Base-by-base conservation (phyloP, 768 basidiomycete genomes). In the Xanthoconium purpureum region DNA sequence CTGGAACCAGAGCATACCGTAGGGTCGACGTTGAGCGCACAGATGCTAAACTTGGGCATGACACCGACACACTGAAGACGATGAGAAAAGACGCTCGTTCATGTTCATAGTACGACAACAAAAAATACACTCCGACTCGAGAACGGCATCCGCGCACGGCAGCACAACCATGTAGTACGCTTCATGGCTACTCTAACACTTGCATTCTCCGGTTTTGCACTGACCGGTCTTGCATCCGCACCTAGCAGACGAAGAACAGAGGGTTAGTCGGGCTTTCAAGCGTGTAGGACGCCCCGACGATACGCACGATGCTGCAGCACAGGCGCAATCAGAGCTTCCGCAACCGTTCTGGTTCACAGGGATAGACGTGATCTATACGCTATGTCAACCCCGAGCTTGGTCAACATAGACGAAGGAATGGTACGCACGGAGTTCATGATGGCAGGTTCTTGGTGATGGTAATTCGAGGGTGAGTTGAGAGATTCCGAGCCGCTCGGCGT, bases 341-440 rank as follows among this genome's bases (percentile, higher is more conserved):
- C 55, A 56, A 2, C 37, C 45, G 44, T 0, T 29, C 40, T 60
- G 50, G 57, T 59, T 60, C 5, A 54, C 57, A n/a, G 46, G 57
- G 18, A 39, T 39, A 12, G 40, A 60, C 0, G 32, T 30, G 47
- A 48, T 43, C 58, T 59, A 7, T 28, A 18, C 9, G 13, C 20
- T 13, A 0, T 1, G 29, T 59, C 45, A 46, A 24, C 32, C 13
- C 13, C 24, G 10, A 3, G 18, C 18, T 47, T 18, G 20, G 11
- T 36, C 18, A 8, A n/a, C 29, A 7, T 15, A 15, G 2, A 29
- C 13, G 28, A 8, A 42, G 45, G 40, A 35, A 0, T 7, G 39
- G 30, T 7, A 54, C 58, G 30, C 6, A 59, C 58, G 12, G 40
- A n/a, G 50, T 36, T 60, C 58, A 59, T 59, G 50, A 32, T 59